Base-by-base conservation (phyloP, 23 red algal species). In the Cyanidium caldarium region DNA sequence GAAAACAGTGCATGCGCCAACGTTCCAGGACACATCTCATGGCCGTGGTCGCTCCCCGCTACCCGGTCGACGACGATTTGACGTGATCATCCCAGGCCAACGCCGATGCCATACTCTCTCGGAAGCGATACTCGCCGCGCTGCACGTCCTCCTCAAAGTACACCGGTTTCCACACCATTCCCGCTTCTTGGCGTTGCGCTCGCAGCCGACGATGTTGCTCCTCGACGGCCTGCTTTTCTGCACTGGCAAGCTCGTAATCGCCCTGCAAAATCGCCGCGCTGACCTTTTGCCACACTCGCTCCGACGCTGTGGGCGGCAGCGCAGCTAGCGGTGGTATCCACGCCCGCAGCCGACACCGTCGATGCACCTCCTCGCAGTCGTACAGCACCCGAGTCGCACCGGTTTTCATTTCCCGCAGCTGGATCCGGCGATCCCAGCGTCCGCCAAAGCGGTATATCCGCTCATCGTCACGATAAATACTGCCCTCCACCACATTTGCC, bases 191-290 rank as follows among this genome's bases (percentile, higher is more conserved):
- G 0, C 87, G 58, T 29, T 85, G 78, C 37, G 67, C 61, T 34
- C 77, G 72, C 15, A 95, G 70, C 35, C 42, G 61, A 31, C 90
- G 72, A 38, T 95, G 83, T 26, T 79, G 31, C 21, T 87, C 90
- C 70, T 95, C 90, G 38, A 95, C 78, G 45, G 45, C 72, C 23
- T 77, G 65, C 70, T 95, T 95, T 31, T 84, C 78, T 30, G 67
- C 72, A 26, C 77, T 88, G 1, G 90, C 90, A 34, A 31, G 42
- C 16, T 42, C 38, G 33, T 79, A 84, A 40, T 87, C 67, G 16
- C 68, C 75, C 35, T 58, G 46, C 42, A 65, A 75, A 17, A 95
- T 85, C 15, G 90, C 90, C 10, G 65, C 65, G 31, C 83, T 82
- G 30, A 78, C 84, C 23, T 68, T 41, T 3, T 61, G 74, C 90